A percentile compares a stretch with the other conserved stretches of the same genome.
Conservation (phyloP, 345 rosid species). For the Salix udensis region DNA sequence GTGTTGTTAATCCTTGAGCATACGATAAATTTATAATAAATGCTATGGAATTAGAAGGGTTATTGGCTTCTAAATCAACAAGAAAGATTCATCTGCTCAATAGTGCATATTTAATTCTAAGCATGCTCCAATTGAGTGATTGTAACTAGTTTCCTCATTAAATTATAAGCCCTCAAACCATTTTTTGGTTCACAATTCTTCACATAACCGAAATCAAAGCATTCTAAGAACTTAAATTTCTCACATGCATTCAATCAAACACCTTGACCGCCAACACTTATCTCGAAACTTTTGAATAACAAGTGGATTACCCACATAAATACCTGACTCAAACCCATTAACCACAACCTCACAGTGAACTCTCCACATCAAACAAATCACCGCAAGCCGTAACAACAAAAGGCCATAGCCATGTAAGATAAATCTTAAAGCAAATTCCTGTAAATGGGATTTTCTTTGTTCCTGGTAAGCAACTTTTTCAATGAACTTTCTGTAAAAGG, state of each 20-base stretch:
- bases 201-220: conserved; percentile 18
- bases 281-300: conserved; percentile 15
- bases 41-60: too few species aligned
- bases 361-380: conserved; percentile 7
- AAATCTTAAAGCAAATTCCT: too few species aligned
- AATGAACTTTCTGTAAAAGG: too few species aligned
- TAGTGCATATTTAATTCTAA: too few species aligned
- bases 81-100: too few species aligned
- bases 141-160: conserved; percentile 4
- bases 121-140: too few species aligned
- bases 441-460: too few species aligned
- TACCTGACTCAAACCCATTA: conserved; percentile 17
- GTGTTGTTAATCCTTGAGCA: too few species aligned
- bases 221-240: conserved; percentile 28
- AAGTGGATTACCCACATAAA: conserved; percentile 20
- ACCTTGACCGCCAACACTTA: conserved; percentile 4
- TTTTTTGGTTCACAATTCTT: conserved; percentile 15
- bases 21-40: too few species aligned
- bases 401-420: conserved; percentile 9
- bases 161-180: conserved; percentile 5
- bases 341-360: conserved; percentile 20
- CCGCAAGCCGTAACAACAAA: conserved; percentile 32
- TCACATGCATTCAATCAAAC: conserved; percentile 29
- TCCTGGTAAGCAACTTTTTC: too few species aligned
- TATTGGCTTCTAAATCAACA: too few species aligned